Base-by-base conservation (phyloP, 1,284 basidiomycete genomes). In the Boletus sp. region DNA sequence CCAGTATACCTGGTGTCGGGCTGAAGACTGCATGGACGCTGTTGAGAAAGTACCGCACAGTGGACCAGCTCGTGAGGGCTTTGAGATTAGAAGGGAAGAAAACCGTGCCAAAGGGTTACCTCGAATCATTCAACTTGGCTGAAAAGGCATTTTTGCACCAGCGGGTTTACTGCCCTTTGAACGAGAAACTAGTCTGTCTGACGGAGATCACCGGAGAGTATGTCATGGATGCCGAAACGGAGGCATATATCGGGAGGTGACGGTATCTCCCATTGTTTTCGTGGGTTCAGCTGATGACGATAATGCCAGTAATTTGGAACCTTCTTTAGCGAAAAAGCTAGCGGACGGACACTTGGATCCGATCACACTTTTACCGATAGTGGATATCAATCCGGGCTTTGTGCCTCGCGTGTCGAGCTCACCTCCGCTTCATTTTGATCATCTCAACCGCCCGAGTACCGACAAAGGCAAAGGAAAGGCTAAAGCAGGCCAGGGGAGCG, bases 91-190 rank as follows among this genome's bases (percentile, higher is more conserved):
- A 97, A 59, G 94, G 94, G 16, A 88, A 91, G 68, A 84, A 91
- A 66, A 65, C 72, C 6, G 83, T 99, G 1, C 94, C 95, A 1
- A 69, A 71, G 23, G 78, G 76, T 36, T 98, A 97, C 68, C 70
- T 85, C 29, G 72, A 81, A 44, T 76, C 81, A n/a, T 90, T 85
- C 65, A 67, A 69, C 51, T 64, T 86, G 43, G 94, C 96, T 8
- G 94, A 99, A 67, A 85, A 88, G 52, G 95, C 94, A 25, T 99
- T 99, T 67, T 71, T 93, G 40, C 86, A 98, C 67, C 96, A 99
- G 65, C 77, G 94, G 41, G 94, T 99, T 36, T 99, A 88, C 65
- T 88, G 92, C 67, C 93, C 95, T 0, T 58, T 70, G 14, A 55
- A 71, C 27, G 74, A 83, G 62, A 70, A 67, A 42, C 71, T 96